phyloP scores from a whole-genome alignment of 345 rosid species.

The Eucalyptus leucophloia region DNA sequence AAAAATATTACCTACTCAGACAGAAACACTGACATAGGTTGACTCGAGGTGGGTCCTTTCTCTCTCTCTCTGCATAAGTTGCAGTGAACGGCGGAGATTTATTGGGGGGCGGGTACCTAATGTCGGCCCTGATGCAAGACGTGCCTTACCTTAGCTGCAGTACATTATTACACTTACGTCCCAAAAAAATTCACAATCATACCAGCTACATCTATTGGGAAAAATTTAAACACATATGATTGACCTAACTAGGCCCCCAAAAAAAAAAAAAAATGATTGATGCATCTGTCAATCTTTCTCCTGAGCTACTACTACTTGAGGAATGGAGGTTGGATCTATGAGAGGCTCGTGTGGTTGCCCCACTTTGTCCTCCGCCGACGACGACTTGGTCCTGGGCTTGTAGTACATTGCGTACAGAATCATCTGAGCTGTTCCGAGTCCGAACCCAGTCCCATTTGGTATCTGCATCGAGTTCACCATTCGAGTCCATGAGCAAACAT shows the following conservation, averaged over 20 bases:
- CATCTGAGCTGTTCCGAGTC: conserved; percentile 30
- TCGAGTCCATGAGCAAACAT: not conserved
- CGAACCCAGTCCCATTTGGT: conserved; percentile 47
- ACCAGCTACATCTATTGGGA: not conserved
- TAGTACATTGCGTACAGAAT: conserved; percentile 30
- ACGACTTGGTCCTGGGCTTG: conserved; percentile 1
- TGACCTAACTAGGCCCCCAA: not conserved
- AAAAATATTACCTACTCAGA: not conserved
- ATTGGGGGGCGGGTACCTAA: not conserved
- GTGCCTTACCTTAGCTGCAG: not conserved
- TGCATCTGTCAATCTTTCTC: not conserved
- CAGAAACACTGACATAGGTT: not conserved
- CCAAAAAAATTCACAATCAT: not conserved
- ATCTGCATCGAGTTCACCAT: conserved; percentile 3
- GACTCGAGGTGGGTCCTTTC: not conserved
- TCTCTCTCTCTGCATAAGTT: not conserved
- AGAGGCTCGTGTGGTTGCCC: not conserved
- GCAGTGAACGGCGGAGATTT: not conserved
- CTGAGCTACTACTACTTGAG: not conserved
- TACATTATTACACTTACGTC: not conserved
- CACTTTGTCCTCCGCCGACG: not conserved
- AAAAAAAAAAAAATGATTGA: not conserved
- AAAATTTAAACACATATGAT: not conserved
- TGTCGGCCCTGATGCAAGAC: not conserved
- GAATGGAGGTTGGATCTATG: not conserved